These are phyloP conservation scores for Chrysoporthe austroafricana DNA, from an alignment of 2,329 filamentous ascomycete genomes.

Conservation along the genomic window DNA sequence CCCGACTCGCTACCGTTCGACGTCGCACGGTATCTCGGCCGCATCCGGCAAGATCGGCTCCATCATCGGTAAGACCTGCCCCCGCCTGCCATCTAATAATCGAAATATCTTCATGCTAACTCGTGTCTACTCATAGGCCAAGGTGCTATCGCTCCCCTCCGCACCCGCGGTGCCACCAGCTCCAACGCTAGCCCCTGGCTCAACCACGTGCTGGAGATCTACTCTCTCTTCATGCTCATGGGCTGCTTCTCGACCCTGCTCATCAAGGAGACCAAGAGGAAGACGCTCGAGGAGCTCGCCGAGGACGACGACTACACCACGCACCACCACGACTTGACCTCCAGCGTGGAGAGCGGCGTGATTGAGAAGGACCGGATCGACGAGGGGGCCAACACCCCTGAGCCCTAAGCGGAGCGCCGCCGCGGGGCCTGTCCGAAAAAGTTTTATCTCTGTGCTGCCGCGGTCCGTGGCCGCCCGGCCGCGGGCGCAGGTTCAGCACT, in stretches of 20 bases:
- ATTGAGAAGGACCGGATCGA: slow-evolving; percentile 20
- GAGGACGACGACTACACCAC: slow-evolving; percentile 33
- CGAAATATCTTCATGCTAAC: not conserved
- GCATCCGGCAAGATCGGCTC: slow-evolving; percentile 55
- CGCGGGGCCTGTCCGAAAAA: no score
- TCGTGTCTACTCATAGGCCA: slow-evolving; percentile 39
- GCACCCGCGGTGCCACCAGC: slow-evolving; percentile 49
- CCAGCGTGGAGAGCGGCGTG: slow-evolving; percentile 9
- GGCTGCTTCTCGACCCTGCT: slow-evolving; percentile 70
- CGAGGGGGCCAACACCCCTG: not conserved
- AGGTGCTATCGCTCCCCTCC: slow-evolving; percentile 60
- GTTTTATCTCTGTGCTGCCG: no score
- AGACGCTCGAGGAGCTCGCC: slow-evolving; percentile 69
- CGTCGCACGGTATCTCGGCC: slow-evolving; percentile 61
- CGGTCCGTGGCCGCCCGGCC: no score
- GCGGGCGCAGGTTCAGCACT: no score
- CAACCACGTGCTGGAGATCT: slow-evolving; percentile 77
- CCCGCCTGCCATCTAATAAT: not conserved
- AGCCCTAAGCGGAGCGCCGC: not conserved
- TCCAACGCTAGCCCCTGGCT: slow-evolving; percentile 63
- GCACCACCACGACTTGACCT: not conserved
- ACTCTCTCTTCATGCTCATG: slow-evolving; percentile 75
- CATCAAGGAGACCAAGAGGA: slow-evolving; percentile 75
- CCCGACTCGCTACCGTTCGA: slow-evolving; percentile 60
- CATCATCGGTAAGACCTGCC: slow-evolving; percentile 47